Base-by-base conservation (phyloP, 2,329 filamentous ascomycete species). In the Penicillium psychrosexuale region DNA sequence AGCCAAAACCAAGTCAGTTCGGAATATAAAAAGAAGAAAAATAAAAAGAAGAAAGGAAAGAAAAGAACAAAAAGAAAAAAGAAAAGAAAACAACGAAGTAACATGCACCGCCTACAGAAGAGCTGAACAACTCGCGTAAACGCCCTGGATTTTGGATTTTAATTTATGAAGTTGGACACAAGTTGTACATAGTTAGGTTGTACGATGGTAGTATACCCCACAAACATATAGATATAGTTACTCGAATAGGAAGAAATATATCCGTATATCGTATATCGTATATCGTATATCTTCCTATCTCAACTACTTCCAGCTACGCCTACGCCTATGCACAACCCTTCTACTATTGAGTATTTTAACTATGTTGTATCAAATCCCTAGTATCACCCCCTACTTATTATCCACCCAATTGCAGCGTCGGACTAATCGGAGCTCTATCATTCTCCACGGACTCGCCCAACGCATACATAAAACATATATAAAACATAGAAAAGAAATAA, bases 11-110 rank as follows among this genome's bases (percentile, higher is more conserved):
- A 17, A 19, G 19, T 19, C 19, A 2, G 36, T 8, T 22, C 5
- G 31, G 31, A 12, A 33, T 33, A 33, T 33, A 30, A 43, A 36
- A 39, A 38, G 39, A 43, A 36, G 15, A n/a, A 33, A 50, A 47
- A 28, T 28, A 28, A 39, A 39, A 34, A 42, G 24, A n/a, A 6
- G 6, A 36, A 46, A 27, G n/a, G 8, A 56, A 56, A 17, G 39
- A 38, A 36, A 22, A 11, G 42, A 28, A 8, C 19, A 24, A 50
- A 47, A 53, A 38, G 43, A 8, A 38, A 49, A 55, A 27, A 49
- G 40, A 40, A 48, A 56, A 36, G 37, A 39, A 52, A 47, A 37
- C 53, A 52, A 46, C 36, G 56, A 55, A 58, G 50, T 52, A 55
- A 55, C 57, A 48, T 51, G 36, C 43, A 56, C 50, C 47, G 56